These are phyloP conservation scores for Cunninghamia lanceolata DNA, from an alignment of 75 land plant species.

Conservation along the genomic window DNA sequence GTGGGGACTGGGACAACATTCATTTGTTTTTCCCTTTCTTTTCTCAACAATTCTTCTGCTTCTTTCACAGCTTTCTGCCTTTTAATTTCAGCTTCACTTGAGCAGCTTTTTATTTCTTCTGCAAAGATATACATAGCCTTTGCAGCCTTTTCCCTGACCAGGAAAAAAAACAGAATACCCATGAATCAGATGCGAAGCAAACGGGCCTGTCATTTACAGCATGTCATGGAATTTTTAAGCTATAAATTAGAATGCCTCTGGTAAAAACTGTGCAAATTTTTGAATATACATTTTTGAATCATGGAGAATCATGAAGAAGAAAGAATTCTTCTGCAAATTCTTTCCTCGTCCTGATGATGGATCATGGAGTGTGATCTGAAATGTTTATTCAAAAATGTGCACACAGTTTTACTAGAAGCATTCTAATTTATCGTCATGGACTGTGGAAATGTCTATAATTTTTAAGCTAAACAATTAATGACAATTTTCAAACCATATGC, in stretches of 20 bases:
- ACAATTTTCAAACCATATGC: neutral
- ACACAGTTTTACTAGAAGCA: no score
- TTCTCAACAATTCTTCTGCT: constrained; percentile 21
- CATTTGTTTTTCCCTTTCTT: constrained; percentile 20
- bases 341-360: no score
- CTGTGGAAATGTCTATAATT: neutral
- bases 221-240: neutral
- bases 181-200: neutral
- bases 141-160: constrained; percentile 27
- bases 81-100: constrained; percentile 14
- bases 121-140: constrained; percentile 23
- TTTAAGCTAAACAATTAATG: neutral
- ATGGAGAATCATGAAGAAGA: no score
- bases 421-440: neutral
- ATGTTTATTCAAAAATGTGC: neutral
- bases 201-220: neutral
- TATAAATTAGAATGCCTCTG: neutral
- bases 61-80: constrained; percentile 23
- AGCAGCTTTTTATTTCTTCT: constrained; percentile 10
- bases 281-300: no score
- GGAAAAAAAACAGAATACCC: neutral
- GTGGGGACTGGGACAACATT: neutral
- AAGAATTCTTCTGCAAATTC: no score
- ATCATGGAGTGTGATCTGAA: neutral
- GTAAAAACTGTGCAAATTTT: no score